Evolutionary conservation across 2,329 filamentous ascomycete genomes (phyloP), one percentile per base, ranked within the genome.

Genomic region (Dactylonectria estremocensis): DNA sequence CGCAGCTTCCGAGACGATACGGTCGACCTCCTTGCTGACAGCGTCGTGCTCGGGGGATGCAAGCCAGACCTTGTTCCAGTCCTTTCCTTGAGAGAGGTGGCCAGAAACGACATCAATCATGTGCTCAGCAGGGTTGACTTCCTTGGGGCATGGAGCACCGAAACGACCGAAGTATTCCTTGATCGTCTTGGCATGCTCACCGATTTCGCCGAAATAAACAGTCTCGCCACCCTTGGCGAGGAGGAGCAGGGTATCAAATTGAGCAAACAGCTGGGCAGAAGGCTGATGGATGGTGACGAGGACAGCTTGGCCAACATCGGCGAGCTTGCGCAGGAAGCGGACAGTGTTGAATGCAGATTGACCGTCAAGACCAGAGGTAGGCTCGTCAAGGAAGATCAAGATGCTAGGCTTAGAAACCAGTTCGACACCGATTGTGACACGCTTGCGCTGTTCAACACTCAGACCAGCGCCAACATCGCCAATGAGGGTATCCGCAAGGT

Each of bases 51-150:
- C 86, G 1, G 88, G 83, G 0, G 89, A 94, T n/a, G 85, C 85
- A 18, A 86, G 82, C 92, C 92, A 94, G 69, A 93, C 87, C 43
- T 92, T 84, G 75, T 90, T 91, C 91, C 90, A 93, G 76, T 93
- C 87, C 49, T 70, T 83, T 73, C 73, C 80, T 59, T 80, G 83
- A 0, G 83, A 85, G 1, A 86, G 75, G 37, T 80, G 77, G 0
- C 88, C 87, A 1, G 87, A 87, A 13, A 87, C 85, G n/a, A 87
- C 84, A 56, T 88, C 85, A 59, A 95, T 88, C 90, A 95, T 94
- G 83, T 91, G 93, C 77, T 95, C 92, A 0, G 92, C 92, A 1
- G 91, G 91, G 73, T 95, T 95, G 18, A 88, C 89, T 0, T 89
- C 87, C 0, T 82, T 70, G 0, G 87, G 86, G 69, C 91, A 92